Evolutionary conservation across 805 yeast species (phyloP).

Genomic region (Starmerella stigmatis): DNA sequence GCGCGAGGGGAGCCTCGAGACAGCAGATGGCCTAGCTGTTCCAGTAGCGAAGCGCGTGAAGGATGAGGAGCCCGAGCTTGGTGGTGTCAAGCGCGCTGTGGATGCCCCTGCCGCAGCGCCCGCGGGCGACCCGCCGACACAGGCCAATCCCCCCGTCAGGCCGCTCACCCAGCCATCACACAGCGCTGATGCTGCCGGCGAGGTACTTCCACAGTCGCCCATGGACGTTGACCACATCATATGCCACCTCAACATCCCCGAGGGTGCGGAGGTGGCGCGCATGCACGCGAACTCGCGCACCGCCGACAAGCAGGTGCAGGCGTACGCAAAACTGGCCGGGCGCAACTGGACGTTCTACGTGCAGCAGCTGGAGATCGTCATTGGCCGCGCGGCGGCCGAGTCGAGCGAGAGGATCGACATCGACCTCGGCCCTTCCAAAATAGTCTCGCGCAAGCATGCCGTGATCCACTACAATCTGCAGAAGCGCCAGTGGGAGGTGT

Average conservation of each 20-base stretch:
- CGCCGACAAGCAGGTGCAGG: constrained; percentile 69
- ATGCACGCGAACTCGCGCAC: constrained; percentile 66
- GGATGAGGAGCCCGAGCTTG: background rate
- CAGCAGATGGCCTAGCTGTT: background rate
- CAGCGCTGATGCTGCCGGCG: background rate
- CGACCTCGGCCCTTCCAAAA: constrained; percentile 93
- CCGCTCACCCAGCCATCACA: background rate
- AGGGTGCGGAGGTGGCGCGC: constrained; percentile 61
- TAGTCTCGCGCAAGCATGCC: constrained; percentile 90
- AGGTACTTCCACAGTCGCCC: background rate
- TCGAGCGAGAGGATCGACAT: constrained; percentile 43
- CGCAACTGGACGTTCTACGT: constrained; percentile 89
- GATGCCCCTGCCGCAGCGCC: background rate
- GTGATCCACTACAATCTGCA: constrained; percentile 64
- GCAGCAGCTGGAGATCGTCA: constrained; percentile 57
- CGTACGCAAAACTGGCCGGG: constrained; percentile 94
- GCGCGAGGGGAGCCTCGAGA: constrained; percentile 13
- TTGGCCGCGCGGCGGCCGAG: constrained; percentile 70
- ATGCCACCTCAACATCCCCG: constrained; percentile 54
- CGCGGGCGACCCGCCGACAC: background rate
- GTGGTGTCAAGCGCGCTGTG: background rate
- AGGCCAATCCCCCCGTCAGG: background rate
- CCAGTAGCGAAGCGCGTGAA: constrained; percentile 7
- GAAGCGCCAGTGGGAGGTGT: constrained; percentile 74
- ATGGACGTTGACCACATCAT: constrained; percentile 39